phyloP scores from a whole-genome alignment of 164 flowering plant genomes.

The Umbilicus rupestris region DNA sequence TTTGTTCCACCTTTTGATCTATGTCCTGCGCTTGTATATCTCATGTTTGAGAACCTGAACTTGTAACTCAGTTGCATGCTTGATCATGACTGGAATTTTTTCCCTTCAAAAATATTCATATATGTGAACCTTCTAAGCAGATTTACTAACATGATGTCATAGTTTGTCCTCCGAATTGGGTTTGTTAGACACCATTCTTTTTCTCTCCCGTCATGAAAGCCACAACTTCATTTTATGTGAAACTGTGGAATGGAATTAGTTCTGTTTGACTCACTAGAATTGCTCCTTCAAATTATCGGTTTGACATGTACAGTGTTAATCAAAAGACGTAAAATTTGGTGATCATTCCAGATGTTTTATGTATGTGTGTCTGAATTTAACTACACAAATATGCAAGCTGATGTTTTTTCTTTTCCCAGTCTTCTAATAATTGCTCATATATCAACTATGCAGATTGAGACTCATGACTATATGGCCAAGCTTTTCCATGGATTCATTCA shows the following conservation, averaged over 20 bases:
- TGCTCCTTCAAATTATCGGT: neutral
- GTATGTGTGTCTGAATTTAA: too few species aligned
- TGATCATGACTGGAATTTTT: neutral
- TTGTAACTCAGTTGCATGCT: neutral
- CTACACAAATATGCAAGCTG: too few species aligned
- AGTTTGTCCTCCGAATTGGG: too few species aligned
- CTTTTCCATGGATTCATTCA: constrained; percentile 54
- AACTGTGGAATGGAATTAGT: neutral
- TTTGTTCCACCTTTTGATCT: neutral
- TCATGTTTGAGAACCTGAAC: neutral
- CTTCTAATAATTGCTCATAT: too few species aligned
- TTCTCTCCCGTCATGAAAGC: too few species aligned
- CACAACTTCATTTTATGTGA: too few species aligned
- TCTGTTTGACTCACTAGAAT: neutral
- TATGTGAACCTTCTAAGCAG: neutral
- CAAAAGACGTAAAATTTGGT: neutral
- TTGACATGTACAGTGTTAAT: neutral
- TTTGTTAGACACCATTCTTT: too few species aligned
- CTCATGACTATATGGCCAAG: constrained; percentile 93
- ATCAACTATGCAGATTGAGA: constrained; percentile 59
- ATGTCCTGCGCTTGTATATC: neutral
- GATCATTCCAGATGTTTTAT: too few species aligned
- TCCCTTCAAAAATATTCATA: neutral
- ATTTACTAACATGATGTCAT: neutral
- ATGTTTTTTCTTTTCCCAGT: too few species aligned